phyloP scores from a whole-genome alignment of 1,284 basidiomycete species.

The Volvariella surrecta region DNA sequence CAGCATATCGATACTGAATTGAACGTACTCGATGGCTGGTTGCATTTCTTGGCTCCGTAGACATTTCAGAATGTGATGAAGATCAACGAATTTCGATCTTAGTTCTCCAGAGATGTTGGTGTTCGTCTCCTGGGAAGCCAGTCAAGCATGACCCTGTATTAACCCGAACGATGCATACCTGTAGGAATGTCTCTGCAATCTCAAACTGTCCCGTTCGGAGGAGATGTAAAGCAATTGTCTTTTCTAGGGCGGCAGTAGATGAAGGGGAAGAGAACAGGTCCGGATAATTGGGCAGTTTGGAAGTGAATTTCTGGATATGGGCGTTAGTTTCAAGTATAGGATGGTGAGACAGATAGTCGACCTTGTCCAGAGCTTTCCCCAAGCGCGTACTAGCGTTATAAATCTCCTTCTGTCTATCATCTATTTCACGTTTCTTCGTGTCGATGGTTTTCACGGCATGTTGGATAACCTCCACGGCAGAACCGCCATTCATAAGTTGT shows the following conservation, averaged over 20 bases:
- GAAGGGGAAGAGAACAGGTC: slow-evolving; percentile 59
- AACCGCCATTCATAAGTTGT: slow-evolving; percentile 42
- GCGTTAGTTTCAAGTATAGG: slow-evolving; percentile 6
- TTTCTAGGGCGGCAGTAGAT: slow-evolving; percentile 59
- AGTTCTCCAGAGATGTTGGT: slow-evolving; percentile 51
- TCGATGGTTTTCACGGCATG: slow-evolving; percentile 55
- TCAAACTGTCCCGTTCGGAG: slow-evolving; percentile 75
- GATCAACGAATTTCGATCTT: slow-evolving; percentile 54
- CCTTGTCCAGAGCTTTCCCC: slow-evolving; percentile 87
- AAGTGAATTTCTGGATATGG: slow-evolving; percentile 62
- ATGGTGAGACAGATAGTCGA: slow-evolving; percentile 20
- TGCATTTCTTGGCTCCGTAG: slow-evolving; percentile 59
- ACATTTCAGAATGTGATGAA: slow-evolving; percentile 68
- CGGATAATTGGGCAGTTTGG: slow-evolving; percentile 55
- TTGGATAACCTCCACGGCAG: slow-evolving; percentile 44
- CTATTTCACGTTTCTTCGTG: slow-evolving; percentile 73
- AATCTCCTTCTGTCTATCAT: slow-evolving; percentile 82
- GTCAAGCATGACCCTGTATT: slow-evolving; percentile 1
- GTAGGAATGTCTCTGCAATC: slow-evolving; percentile 63
- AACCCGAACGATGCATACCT: slow-evolving; percentile 32
- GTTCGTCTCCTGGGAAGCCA: slow-evolving; percentile 53
- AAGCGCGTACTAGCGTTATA: slow-evolving; percentile 69
- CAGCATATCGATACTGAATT: not conserved
- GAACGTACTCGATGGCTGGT: slow-evolving; percentile 65
- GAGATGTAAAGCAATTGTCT: slow-evolving; percentile 69